phyloP scores from a whole-genome alignment of 345 rosid species.

The Hibiscus syriacus region DNA sequence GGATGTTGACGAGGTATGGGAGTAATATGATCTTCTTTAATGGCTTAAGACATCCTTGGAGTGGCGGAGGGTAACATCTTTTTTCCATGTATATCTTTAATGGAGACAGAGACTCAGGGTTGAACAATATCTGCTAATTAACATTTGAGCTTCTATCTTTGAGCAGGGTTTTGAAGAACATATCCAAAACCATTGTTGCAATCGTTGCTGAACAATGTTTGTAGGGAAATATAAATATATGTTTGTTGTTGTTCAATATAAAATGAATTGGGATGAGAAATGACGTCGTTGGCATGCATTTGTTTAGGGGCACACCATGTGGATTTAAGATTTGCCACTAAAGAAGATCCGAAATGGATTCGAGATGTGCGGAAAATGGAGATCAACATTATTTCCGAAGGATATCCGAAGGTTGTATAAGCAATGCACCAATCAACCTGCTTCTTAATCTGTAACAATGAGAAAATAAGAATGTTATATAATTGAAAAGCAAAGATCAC shows the following conservation, averaged over 20 bases:
- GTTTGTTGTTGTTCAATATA: neutral
- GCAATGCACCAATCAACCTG: neutral
- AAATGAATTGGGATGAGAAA: neutral
- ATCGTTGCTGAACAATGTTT: slow-evolving; percentile 44
- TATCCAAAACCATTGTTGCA: slow-evolving; percentile 44
- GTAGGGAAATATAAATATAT: neutral
- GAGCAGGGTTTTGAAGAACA: slow-evolving; percentile 41
- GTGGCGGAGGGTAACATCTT: slow-evolving; percentile 43
- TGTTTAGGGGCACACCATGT: slow-evolving; percentile 60
- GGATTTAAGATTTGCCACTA: slow-evolving; percentile 48
- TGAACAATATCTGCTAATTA: neutral
- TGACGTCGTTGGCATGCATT: neutral
- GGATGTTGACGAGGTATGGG: slow-evolving; percentile 41
- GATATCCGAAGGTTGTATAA: slow-evolving; percentile 30
- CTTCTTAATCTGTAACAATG: neutral
- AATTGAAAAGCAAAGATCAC: neutral
- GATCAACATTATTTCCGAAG: slow-evolving; percentile 28
- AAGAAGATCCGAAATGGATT: slow-evolving; percentile 50
- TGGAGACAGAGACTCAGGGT: no score
- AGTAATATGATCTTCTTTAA: slow-evolving; percentile 65
- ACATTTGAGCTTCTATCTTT: neutral
- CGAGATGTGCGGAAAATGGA: slow-evolving; percentile 38
- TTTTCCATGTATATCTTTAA: no score
- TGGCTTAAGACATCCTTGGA: slow-evolving; percentile 73
- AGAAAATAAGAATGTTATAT: neutral